Evolutionary conservation across 306 rosid species (phyloP), one percentile per base, ranked within the genome.

Genomic region (Pachyrhizus erosus): DNA sequence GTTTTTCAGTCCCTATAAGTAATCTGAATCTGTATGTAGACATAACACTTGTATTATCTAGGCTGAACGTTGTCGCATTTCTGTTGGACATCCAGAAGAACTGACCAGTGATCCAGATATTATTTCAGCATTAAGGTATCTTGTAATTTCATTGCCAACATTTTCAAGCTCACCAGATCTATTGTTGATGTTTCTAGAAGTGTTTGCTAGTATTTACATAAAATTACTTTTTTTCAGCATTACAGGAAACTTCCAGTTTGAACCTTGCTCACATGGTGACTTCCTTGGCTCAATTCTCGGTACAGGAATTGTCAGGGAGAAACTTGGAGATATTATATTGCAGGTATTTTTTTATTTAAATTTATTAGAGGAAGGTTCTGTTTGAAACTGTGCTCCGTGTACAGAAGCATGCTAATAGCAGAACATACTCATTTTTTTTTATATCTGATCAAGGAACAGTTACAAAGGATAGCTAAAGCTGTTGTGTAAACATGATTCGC

Each of bases 41-140:
- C 45, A 18, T 81, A 68, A 68, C 73, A 37, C 51, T 71, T 51
- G 18, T 66, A 61, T 52, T 79, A 55, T 87, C 64, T 76, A 95
- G 98, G 98, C 98, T 74, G 98, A 95, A 80, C 97, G 97, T 13
- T 88, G 98, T 80, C 98, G 94, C 62, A 88, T 95, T 76, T 95
- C 98, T 71, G 88, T 93, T 84, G 98, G 98, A 70, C 92, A 82
- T 80, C 93, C 93, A 3, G 97, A 95, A 48, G 89, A 84, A 73
- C 64, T 95, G 87, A 87, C 93, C 33, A 91, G 92, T 87, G 96
- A 91, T 88, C 98, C 95, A 45, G 98, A 93, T 81, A 62, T 88
- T 78, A 80, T 95, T 85, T 92, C 94, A 11, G 98, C 98, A 79
- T 86, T 93, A 90, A 90, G 97, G 98, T 89, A 64, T 67, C 64